Evolutionary conservation across 768 basidiomycete species (phyloP).

Genomic region (Phlebiopsis gigantea): DNA sequence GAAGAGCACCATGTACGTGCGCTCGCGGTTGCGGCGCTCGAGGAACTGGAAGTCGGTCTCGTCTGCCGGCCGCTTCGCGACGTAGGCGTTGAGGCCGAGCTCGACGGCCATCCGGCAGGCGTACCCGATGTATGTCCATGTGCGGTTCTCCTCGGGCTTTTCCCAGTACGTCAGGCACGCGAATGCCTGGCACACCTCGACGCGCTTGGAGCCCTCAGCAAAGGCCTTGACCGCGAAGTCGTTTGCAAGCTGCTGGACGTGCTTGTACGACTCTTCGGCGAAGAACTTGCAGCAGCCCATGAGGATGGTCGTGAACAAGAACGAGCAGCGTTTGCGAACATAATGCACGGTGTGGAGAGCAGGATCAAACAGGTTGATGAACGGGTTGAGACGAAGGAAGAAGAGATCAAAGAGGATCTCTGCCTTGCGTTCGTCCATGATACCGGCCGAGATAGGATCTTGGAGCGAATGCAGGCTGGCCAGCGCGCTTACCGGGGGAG

Average conservation of each 20-base stretch:
- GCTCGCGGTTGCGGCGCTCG: slow-evolving; percentile 80
- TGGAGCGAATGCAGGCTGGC: slow-evolving; percentile 12
- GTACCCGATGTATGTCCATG: slow-evolving; percentile 86
- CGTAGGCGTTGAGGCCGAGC: slow-evolving; percentile 70
- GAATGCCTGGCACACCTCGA: slow-evolving; percentile 87
- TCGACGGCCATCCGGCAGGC: slow-evolving; percentile 88
- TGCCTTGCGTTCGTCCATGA: slow-evolving; percentile 67
- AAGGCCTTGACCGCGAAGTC: slow-evolving; percentile 76
- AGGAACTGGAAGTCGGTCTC: slow-evolving; percentile 63
- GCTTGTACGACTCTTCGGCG: slow-evolving; percentile 58
- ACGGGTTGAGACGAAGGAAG: slow-evolving; percentile 82
- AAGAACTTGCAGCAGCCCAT: slow-evolving; percentile 87
- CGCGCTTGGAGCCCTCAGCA: slow-evolving; percentile 68
- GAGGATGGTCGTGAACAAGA: slow-evolving; percentile 81
- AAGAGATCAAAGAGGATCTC: slow-evolving; percentile 71
- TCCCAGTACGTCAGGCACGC: slow-evolving; percentile 88
- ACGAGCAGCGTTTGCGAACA: slow-evolving; percentile 73
- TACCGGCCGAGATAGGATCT: slow-evolving; percentile 70
- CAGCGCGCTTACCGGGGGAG: slow-evolving; percentile 10
- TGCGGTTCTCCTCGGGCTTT: slow-evolving; percentile 80
- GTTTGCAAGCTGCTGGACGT: slow-evolving; percentile 66
- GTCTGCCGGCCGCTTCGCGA: slow-evolving; percentile 44
- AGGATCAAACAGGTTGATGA: slow-evolving; percentile 86
- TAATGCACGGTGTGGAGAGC: slow-evolving; percentile 76
- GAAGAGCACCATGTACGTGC: slow-evolving; percentile 81